These are phyloP conservation scores for Pleurotus giganteus DNA, from an alignment of 768 basidiomycete genomes.

Conservation along the genomic window DNA sequence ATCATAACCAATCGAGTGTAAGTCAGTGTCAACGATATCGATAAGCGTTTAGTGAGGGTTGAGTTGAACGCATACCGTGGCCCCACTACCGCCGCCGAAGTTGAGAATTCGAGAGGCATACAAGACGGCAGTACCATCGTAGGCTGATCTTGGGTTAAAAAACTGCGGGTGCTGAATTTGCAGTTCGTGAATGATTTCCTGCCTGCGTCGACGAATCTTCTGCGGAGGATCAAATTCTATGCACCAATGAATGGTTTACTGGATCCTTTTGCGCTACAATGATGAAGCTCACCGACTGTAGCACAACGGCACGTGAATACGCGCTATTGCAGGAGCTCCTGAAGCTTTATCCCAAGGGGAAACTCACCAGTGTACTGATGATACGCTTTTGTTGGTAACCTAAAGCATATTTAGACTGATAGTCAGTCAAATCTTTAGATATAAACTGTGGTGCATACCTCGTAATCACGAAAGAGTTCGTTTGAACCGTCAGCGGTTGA, in stretches of 20 bases:
- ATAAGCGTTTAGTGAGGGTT: too few species aligned
- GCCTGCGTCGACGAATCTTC: slow-evolving; percentile 19
- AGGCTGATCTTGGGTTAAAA: slow-evolving; percentile 43
- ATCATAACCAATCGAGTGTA: too few species aligned
- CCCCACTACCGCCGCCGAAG: slow-evolving; percentile 26
- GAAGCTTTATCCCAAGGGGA: background rate
- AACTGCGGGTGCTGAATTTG: slow-evolving; percentile 32
- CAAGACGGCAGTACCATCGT: slow-evolving; percentile 42
- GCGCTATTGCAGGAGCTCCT: too few species aligned
- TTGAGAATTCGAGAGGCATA: slow-evolving; percentile 33
- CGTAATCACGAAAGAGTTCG: slow-evolving; percentile 28
- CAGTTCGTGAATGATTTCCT: slow-evolving; percentile 35
- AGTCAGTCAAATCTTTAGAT: too few species aligned
- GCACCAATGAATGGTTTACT: too few species aligned
- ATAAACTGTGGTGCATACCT: slow-evolving; percentile 14
- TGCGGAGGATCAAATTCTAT: slow-evolving; percentile 18
- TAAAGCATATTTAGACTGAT: slow-evolving; percentile 10
- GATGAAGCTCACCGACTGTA: slow-evolving; percentile 16
- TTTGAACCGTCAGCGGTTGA: slow-evolving; percentile 18
- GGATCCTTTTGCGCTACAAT: too few species aligned
- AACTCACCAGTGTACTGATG: slow-evolving; percentile 28
- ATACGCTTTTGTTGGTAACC: slow-evolving; percentile 25
- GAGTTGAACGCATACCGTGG: slow-evolving; percentile 22
- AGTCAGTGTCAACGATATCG: too few species aligned
- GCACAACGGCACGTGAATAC: too few species aligned